These are phyloP conservation scores for Entomortierella beljakovae DNA, from an alignment of 192 early-diverging fungal genomes.

Conservation along the genomic window DNA sequence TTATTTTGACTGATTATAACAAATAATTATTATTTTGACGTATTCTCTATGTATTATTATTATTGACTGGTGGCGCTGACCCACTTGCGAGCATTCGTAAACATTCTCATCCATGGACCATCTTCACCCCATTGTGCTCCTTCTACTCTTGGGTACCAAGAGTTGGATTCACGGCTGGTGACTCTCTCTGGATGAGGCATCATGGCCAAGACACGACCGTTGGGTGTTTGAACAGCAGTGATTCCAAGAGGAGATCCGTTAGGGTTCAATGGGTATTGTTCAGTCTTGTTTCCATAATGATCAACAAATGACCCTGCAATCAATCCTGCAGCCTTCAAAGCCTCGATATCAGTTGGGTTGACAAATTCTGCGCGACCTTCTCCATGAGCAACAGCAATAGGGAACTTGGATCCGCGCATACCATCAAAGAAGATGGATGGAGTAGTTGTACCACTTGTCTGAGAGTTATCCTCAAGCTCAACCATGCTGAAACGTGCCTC, in stretches of 20 bases:
- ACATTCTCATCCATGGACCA: conserved; percentile 93
- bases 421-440: conserved; percentile 85
- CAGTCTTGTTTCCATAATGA: conserved; percentile 79
- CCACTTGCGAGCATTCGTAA: conserved; percentile 93
- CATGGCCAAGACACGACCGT: conserved; percentile 91
- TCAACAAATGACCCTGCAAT: conserved; percentile 86
- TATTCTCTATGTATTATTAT: too few species aligned
- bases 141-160: conserved; percentile 76
- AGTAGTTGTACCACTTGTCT: conserved; percentile 2
- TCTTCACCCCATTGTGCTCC: conserved; percentile 72
- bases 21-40: too few species aligned
- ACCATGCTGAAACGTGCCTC: conserved; percentile 92
- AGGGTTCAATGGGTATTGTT: conserved; percentile 96
- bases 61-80: conserved; percentile 66
- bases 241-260: conserved; percentile 92
- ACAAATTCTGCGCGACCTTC: conserved; percentile 93
- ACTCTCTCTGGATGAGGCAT: conserved; percentile 99
- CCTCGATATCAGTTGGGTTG: conserved; percentile 48
- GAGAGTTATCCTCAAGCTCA: conserved; percentile 61
- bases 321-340: conserved; percentile 62
- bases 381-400: conserved; percentile 97
- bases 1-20: too few species aligned
- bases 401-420: conserved; percentile 92
- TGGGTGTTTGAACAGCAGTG: conserved; percentile 84
- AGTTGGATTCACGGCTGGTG: conserved; percentile 86